phyloP scores from a whole-genome alignment of 768 basidiomycete genomes.

The Hygrophorus pudorinus region DNA sequence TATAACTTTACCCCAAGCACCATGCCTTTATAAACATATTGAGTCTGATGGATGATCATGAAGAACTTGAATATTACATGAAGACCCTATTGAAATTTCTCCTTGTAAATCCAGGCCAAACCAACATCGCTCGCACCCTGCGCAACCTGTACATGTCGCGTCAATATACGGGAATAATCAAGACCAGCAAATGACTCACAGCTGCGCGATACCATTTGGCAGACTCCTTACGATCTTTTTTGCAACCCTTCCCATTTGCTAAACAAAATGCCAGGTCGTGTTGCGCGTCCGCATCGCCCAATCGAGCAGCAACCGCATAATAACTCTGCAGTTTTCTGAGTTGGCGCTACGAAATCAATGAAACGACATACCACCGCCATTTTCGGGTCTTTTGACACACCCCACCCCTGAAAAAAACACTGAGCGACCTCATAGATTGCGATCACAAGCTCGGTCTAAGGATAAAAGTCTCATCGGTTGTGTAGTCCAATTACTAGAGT shows the following conservation, averaged over 20 bases:
- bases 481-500: too few species aligned
- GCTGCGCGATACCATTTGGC: conserved; percentile 91
- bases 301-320: conserved; percentile 70
- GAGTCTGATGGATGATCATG: too few species aligned
- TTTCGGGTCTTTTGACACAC: conserved; percentile 76
- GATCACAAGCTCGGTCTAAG: conserved; percentile 69
- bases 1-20: too few species aligned
- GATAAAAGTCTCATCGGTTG: background rate
- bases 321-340: conserved; percentile 47
- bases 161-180: background rate
- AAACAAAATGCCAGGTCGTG: conserved; percentile 78
- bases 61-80: too few species aligned
- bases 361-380: conserved; percentile 65
- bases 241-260: conserved; percentile 80
- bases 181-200: conserved; percentile 27
- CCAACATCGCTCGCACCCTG: conserved; percentile 79
- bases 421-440: conserved; percentile 91
- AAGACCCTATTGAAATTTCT: conserved; percentile 49
- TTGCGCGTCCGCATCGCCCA: conserved; percentile 85
- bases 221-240: conserved; percentile 78
- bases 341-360: background rate
- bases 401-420: conserved; percentile 92
- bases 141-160: conserved; percentile 20
- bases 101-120: conserved; percentile 87
- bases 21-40: too few species aligned